A percentile compares a stretch with the other conserved stretches of the same genome.
phyloP scores from a whole-genome alignment of 2,329 filamentous ascomycete genomes.

The Phymatotrichopsis omnivora region DNA sequence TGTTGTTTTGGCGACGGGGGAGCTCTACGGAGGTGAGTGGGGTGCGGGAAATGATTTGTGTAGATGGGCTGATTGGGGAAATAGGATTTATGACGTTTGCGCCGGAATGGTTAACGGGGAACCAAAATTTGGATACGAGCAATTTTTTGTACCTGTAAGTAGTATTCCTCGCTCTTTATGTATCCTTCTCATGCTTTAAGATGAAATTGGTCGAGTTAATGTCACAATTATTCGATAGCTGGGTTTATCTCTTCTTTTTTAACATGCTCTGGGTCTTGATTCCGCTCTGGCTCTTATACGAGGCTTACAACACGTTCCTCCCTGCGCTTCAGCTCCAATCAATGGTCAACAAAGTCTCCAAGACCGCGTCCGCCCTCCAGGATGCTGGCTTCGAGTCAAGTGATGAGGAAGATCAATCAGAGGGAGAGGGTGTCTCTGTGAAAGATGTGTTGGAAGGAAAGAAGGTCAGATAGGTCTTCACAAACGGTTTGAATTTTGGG shows the following conservation, averaged over 20 bases:
- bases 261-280: constrained; percentile 58
- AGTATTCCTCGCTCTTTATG: background rate
- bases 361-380: constrained; percentile 1
- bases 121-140: constrained; percentile 51
- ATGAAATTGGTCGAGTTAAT: too few species aligned
- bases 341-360: constrained; percentile 13
- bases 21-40: constrained; percentile 47
- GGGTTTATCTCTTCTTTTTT: constrained; percentile 60
- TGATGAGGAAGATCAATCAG: constrained; percentile 5
- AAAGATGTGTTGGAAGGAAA: constrained; percentile 11
- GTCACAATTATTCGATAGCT: constrained; percentile 32
- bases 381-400: constrained; percentile 9
- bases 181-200: too few species aligned
- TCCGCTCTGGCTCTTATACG: constrained; percentile 49
- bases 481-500: too few species aligned
- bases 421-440: constrained; percentile 8
- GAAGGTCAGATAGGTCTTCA: constrained; percentile 6
- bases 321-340: constrained; percentile 12
- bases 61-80: background rate
- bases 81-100: constrained; percentile 62
- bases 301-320: constrained; percentile 36
- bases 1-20: constrained; percentile 54
- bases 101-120: constrained; percentile 57
- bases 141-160: constrained; percentile 53
- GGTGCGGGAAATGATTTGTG: background rate